phyloP scores from a whole-genome alignment of 1,284 basidiomycete genomes.

The Xanthoconium separans region DNA sequence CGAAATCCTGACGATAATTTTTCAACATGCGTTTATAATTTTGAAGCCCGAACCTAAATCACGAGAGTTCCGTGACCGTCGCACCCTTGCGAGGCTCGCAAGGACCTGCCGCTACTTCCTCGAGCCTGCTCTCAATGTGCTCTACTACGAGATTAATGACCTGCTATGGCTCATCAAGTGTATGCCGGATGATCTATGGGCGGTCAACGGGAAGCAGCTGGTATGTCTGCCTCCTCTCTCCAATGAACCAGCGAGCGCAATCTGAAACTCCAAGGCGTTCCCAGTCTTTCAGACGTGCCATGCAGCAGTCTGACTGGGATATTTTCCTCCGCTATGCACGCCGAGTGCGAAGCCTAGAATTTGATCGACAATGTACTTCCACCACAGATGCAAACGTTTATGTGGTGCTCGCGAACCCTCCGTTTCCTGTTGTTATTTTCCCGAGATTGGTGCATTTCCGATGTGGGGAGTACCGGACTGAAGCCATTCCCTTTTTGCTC shows the following conservation, averaged over 20 bases:
- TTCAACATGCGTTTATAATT: slow-evolving; percentile 31
- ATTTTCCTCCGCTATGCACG: slow-evolving; percentile 30
- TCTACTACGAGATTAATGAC: slow-evolving; percentile 33
- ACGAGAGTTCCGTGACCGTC: slow-evolving; percentile 27
- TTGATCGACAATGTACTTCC: slow-evolving; percentile 25
- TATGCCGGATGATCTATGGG: slow-evolving; percentile 32
- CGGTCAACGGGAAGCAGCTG: slow-evolving; percentile 32
- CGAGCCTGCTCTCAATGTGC: slow-evolving; percentile 33
- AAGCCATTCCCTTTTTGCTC: slow-evolving; percentile 22
- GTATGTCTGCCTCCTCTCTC: slow-evolving; percentile 10
- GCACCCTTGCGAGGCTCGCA: slow-evolving; percentile 32
- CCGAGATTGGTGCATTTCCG: slow-evolving; percentile 26
- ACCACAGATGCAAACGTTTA: slow-evolving; percentile 28
- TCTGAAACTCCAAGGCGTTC: slow-evolving; percentile 5
- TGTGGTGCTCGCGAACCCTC: slow-evolving; percentile 13
- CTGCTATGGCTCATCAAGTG: slow-evolving; percentile 34
- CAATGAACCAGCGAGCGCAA: not conserved
- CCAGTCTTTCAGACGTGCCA: slow-evolving; percentile 25
- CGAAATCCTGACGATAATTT: slow-evolving; percentile 32
- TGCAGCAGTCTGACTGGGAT: slow-evolving; percentile 27
- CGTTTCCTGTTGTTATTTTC: slow-evolving; percentile 21
- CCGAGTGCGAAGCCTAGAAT: slow-evolving; percentile 30
- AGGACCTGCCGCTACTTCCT: slow-evolving; percentile 33
- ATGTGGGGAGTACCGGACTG: slow-evolving; percentile 24
- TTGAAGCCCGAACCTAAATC: slow-evolving; percentile 30